Base-by-base conservation (phyloP, 805 yeast genomes). In the Schizosaccharomyces osmophilus region DNA sequence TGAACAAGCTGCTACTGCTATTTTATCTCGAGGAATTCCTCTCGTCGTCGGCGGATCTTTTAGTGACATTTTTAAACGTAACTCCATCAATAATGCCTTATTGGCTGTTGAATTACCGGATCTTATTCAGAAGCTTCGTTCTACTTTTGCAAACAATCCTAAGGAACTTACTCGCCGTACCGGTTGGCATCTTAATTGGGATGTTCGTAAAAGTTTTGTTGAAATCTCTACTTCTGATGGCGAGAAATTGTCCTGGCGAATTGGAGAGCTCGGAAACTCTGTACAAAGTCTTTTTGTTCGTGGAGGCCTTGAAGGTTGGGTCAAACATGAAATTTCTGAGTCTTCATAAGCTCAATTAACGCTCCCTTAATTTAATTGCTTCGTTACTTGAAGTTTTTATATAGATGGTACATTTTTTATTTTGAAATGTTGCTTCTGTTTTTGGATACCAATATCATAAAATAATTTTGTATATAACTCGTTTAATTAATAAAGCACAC, bases 241-340 rank as follows among this genome's bases (percentile, higher is more conserved):
- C 3, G 62, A 61, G 31, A 29, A 6, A 22, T 66, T 72, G 48
- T 72, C 73, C 57, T 77, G 78, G 39, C 65, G 66, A 29, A 97
- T 93, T 59, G 97, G 97, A 63, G 97, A 93, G 73, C 78, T 93
- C 64, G 97, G 98, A 65, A 82, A 88, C 62, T 89, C 89, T 72
- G 78, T 93, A 70, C 99, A 93, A 75, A 98, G 93, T 67, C 93
- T 93, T 68, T 93, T 93, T 66, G 89, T 90, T 65, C 84, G 87
- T 71, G 98, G 98, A 59, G 99, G 99, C 62, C 80, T 93, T 63
- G 99, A 93, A 78, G 95, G 95, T 54, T 93, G 99, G 99, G 97
- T 93, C 63, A 85, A 79, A 72, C 41, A 41, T 59, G 42, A 57
- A 57, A 51, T 51, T 4, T 51, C 57, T 13, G 26, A 51, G 22